phyloP scores from a whole-genome alignment of 2,329 filamentous ascomycete species.

The Echinosphaeria canescens region DNA sequence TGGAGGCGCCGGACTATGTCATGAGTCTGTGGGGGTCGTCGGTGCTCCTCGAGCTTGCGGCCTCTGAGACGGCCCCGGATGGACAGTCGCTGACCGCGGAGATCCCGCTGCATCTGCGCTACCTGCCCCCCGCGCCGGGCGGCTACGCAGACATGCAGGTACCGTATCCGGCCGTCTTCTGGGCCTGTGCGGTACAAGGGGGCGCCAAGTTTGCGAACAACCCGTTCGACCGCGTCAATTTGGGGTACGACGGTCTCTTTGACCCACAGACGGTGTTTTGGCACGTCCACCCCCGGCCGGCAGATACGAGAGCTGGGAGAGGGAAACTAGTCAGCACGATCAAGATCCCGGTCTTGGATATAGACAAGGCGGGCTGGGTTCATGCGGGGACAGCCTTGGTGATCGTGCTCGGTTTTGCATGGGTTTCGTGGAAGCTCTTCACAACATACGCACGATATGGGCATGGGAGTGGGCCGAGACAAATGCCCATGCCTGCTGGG shows the following conservation, averaged over 20 bases:
- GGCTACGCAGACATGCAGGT: slow-evolving; percentile 34
- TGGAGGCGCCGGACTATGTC: slow-evolving; percentile 77
- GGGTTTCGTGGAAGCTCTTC: slow-evolving; percentile 40
- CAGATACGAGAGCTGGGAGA: too few relatives aligned
- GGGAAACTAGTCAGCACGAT: slow-evolving; percentile 34
- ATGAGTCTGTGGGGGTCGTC: slow-evolving; percentile 59
- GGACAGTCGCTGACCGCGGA: slow-evolving; percentile 39
- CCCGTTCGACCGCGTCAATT: slow-evolving; percentile 64
- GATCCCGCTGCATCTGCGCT: slow-evolving; percentile 72
- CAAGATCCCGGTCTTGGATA: slow-evolving; percentile 42
- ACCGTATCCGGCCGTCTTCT: slow-evolving; percentile 72
- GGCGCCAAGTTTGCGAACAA: slow-evolving; percentile 49
- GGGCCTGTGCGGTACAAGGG: slow-evolving; percentile 56
- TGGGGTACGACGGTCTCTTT: slow-evolving; percentile 79
- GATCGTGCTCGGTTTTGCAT: slow-evolving; percentile 43
- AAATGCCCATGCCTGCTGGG: too few relatives aligned
- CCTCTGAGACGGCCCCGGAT: slow-evolving; percentile 10
- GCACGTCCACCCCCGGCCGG: slow-evolving; percentile 39
- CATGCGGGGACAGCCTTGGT: slow-evolving; percentile 31
- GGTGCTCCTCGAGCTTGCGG: slow-evolving; percentile 50
- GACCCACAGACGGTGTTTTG: slow-evolving; percentile 61
- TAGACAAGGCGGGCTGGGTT: slow-evolving; percentile 24
- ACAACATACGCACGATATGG: slow-evolving; percentile 13
- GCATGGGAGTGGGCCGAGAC: slow-evolving; percentile 6
- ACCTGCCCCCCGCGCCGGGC: slow-evolving; percentile 39